Evolutionary conservation across 1,284 basidiomycete genomes (phyloP).

Genomic region (Irpex sp.): DNA sequence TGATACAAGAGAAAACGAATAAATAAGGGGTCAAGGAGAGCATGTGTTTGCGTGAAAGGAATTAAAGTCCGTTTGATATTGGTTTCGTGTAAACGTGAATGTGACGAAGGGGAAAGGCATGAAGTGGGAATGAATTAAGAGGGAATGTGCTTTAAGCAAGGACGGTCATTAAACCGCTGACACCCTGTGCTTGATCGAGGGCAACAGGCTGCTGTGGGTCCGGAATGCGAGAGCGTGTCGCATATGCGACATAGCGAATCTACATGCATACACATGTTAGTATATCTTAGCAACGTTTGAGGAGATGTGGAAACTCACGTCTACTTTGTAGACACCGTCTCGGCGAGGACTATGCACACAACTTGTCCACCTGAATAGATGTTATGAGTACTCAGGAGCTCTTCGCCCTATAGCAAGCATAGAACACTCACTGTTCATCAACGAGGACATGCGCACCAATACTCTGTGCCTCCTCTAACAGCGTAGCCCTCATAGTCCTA

Average conservation of each 20-base stretch:
- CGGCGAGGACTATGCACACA: constrained; percentile 47
- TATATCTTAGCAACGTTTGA: constrained; percentile 1
- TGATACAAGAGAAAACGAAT: background rate
- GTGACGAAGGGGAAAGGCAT: background rate
- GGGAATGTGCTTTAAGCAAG: constrained; percentile 9
- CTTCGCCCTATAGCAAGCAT: background rate
- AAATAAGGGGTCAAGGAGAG: background rate
- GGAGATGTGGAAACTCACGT: constrained; percentile 34
- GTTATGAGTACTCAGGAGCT: background rate
- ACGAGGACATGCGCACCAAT: constrained; percentile 57
- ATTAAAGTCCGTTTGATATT: constrained; percentile 1
- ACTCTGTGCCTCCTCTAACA: constrained; percentile 48
- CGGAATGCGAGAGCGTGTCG: constrained; percentile 25
- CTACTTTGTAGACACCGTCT: constrained; percentile 51
- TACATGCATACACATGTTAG: constrained; percentile 19
- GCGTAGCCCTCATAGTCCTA: constrained; percentile 42
- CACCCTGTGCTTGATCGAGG: constrained; percentile 25
- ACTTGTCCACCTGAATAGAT: constrained; percentile 50
- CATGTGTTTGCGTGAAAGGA: background rate
- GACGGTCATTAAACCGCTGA: constrained; percentile 34
- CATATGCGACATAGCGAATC: constrained; percentile 57
- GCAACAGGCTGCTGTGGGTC: constrained; percentile 30
- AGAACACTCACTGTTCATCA: constrained; percentile 56
- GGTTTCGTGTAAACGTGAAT: background rate
- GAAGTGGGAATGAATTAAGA: background rate